These are phyloP conservation scores for Syzygium jambos DNA, from an alignment of 345 rosid genomes.

Conservation along the genomic window DNA sequence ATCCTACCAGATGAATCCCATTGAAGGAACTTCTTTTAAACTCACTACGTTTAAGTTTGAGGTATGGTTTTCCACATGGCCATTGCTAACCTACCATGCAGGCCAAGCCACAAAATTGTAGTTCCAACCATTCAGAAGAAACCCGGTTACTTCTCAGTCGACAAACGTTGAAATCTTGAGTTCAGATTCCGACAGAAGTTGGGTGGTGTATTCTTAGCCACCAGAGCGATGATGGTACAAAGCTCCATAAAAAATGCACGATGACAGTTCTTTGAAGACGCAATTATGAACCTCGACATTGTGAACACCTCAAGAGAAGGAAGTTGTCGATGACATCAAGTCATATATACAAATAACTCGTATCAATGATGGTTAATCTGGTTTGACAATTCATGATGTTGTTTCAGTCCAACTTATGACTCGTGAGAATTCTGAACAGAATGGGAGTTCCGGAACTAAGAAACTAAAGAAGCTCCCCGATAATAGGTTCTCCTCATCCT, in stretches of 20 bases:
- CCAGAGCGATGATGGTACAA: neutral
- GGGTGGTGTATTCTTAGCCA: neutral
- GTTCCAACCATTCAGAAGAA: neutral
- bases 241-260: neutral
- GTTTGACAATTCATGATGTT: neutral
- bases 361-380: neutral
- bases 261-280: neutral
- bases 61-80: neutral
- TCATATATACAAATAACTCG: neutral
- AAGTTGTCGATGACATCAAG: neutral
- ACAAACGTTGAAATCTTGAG: neutral
- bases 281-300: neutral
- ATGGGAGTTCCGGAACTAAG: neutral
- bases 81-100: neutral
- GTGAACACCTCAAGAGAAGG: neutral
- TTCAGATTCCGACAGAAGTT: neutral
- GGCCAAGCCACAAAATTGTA: neutral
- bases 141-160: neutral
- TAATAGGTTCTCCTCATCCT: neutral
- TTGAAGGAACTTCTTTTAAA: neutral
- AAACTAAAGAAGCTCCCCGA: neutral
- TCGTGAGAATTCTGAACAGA: neutral
- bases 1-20: neutral
- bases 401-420: neutral
- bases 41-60: neutral